Evolutionary conservation across 2,329 filamentous ascomycete species (phyloP).

Genomic region (Neophaeococcomyces aloes): DNA sequence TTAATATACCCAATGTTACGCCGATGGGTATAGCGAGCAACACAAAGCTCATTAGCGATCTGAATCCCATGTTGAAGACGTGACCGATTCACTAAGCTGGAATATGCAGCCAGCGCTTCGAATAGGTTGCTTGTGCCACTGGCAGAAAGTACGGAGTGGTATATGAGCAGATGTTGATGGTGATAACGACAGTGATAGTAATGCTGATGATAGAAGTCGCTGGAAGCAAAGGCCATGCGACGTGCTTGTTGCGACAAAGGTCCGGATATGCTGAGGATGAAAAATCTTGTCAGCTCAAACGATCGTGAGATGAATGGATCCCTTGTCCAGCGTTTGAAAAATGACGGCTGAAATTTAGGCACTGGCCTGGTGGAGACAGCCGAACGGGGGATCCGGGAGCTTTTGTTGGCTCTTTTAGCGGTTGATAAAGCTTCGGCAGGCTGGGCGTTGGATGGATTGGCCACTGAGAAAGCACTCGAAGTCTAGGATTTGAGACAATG

Average conservation of each 20-base stretch:
- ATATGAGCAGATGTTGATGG: too few relatives aligned
- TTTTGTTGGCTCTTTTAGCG: slow-evolving; percentile 3
- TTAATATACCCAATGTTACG: slow-evolving; percentile 40
- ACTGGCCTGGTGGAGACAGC: background rate
- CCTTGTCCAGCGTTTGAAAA: background rate
- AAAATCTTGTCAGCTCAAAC: background rate
- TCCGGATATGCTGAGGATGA: background rate
- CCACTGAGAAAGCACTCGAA: background rate
- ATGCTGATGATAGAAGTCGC: background rate
- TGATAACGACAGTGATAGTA: too few relatives aligned
- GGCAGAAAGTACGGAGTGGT: too few relatives aligned
- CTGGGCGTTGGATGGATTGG: background rate
- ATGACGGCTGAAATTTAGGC: background rate
- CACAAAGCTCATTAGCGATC: slow-evolving; percentile 41
- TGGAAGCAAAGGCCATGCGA: too few relatives aligned
- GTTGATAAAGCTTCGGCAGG: background rate
- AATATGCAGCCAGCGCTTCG: too few relatives aligned
- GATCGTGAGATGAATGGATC: slow-evolving; percentile 3
- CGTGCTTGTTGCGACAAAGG: slow-evolving; percentile 11
- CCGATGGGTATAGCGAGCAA: slow-evolving; percentile 43
- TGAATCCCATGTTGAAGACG: slow-evolving; percentile 24
- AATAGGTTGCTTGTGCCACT: too few relatives aligned
- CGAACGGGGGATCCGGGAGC: background rate
- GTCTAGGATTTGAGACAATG: slow-evolving; percentile 3
- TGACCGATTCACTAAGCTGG: too few relatives aligned